These are phyloP conservation scores for Agrocybe praecox DNA, from an alignment of 768 basidiomycete genomes.

Conservation along the genomic window DNA sequence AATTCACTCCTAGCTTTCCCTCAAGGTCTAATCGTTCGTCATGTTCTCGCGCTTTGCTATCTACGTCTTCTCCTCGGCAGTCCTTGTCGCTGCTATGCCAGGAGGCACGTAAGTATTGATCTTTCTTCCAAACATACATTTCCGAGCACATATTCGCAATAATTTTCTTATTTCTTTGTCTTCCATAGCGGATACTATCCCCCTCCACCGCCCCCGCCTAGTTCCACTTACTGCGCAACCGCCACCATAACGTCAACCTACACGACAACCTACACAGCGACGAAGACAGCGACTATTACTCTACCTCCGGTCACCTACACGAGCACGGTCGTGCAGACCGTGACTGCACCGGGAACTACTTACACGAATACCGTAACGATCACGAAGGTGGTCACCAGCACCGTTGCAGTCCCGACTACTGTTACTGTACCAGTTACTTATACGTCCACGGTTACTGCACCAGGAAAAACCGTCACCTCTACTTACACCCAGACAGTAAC, in stretches of 20 bases:
- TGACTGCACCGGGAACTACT: not conserved
- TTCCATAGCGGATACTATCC: too few species aligned
- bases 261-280: not conserved
- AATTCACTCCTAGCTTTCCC: too few species aligned
- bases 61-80: too few species aligned
- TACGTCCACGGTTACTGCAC: slow-evolving; percentile 1
- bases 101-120: too few species aligned
- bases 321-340: not conserved
- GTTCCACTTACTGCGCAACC: slow-evolving; percentile 10
- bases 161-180: too few species aligned
- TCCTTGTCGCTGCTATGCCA: too few species aligned
- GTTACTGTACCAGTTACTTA: slow-evolving; percentile 10
- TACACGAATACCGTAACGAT: slow-evolving; percentile 6
- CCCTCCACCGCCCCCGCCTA: too few species aligned
- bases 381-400: slow-evolving; percentile 3
- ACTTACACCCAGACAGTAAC: not conserved
- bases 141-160: too few species aligned
- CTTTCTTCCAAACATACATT: too few species aligned
- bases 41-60: too few species aligned
- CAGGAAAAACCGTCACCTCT: not conserved
- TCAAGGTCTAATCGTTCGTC: too few species aligned
- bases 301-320: slow-evolving; percentile 6
- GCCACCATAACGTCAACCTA: slow-evolving; percentile 1
- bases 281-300: not conserved
- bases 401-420: not conserved